These are phyloP conservation scores for Phytophthora tubulina DNA, from an alignment of 352 stramenopile species.

Conservation along the genomic window DNA sequence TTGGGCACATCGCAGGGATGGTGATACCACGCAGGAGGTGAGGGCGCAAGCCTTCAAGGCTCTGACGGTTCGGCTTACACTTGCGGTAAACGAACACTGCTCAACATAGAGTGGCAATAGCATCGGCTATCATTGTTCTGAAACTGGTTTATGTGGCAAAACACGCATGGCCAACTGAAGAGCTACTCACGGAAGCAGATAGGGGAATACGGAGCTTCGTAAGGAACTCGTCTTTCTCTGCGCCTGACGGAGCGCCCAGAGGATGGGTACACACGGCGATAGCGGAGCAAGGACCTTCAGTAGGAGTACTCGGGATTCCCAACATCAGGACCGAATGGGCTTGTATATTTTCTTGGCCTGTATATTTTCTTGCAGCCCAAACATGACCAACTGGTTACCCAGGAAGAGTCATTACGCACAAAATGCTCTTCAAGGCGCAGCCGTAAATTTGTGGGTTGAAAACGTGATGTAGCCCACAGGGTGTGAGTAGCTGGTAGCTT, in stretches of 20 bases:
- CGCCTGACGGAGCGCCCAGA: too few species aligned
- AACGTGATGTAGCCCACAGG: neutral
- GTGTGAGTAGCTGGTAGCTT: neutral
- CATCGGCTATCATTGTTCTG: neutral
- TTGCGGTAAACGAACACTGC: slow-evolving; percentile 7
- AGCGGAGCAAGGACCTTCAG: too few species aligned
- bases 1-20: neutral
- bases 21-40: neutral
- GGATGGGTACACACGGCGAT: too few species aligned
- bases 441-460: neutral
- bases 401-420: neutral
- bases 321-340: too few species aligned
- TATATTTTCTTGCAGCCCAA: slow-evolving; percentile 1
- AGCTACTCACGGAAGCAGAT: neutral
- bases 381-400: neutral
- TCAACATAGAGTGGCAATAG: neutral
- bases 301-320: too few species aligned
- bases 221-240: neutral
- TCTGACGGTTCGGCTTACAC: neutral
- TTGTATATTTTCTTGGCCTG: too few species aligned
- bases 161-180: slow-evolving; percentile 5
- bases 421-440: neutral
- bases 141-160: neutral
- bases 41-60: slow-evolving; percentile 2
- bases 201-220: slow-evolving; percentile 4